A percentile compares a stretch with the other conserved stretches of the same genome.
Evolutionary conservation across 2,329 filamentous ascomycete species (phyloP).

Genomic region (Aspergillus hortae): DNA sequence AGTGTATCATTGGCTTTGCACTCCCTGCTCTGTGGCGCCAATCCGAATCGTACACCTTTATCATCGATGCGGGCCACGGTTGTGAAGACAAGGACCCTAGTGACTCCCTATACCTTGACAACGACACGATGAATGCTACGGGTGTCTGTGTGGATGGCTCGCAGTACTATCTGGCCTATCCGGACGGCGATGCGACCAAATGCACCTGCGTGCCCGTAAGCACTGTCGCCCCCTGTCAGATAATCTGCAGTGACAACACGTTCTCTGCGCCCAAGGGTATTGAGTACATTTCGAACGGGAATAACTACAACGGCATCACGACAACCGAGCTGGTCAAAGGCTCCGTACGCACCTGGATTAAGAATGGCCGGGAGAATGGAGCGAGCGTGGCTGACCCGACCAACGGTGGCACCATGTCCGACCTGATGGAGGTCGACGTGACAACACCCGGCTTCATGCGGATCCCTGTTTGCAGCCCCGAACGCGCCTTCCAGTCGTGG

Average conservation of each 20-base stretch:
- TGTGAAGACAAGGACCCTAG: conserved; percentile 3
- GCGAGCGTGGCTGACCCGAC: conserved; percentile 19
- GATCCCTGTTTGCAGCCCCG: conserved; percentile 38
- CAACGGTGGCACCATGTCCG: conserved; percentile 17
- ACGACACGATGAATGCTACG: conserved; percentile 5
- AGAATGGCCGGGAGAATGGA: conserved; percentile 33
- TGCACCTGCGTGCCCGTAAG: background rate
- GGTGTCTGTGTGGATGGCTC: conserved; percentile 4
- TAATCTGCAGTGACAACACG: background rate
- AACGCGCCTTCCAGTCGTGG: conserved; percentile 33
- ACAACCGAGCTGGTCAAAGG: conserved; percentile 6
- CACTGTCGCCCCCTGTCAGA: background rate
- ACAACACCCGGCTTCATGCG: conserved; percentile 35
- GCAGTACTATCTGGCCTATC: conserved; percentile 14
- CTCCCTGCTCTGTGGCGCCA: conserved; percentile 10
- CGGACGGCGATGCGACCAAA: conserved; percentile 4
- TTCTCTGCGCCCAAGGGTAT: conserved; percentile 7
- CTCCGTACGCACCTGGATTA: conserved; percentile 8
- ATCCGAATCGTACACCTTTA: conserved; percentile 7
- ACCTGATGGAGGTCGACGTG: conserved; percentile 26
- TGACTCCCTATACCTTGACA: conserved; percentile 3
- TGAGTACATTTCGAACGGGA: background rate
- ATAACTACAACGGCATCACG: conserved; percentile 2
- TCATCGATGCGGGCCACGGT: conserved; percentile 13
- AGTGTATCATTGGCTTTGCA: conserved; percentile 6